Conservation (phyloP, 176 grass and related monocot genomes). For the Bothriochloa decipiens region DNA sequence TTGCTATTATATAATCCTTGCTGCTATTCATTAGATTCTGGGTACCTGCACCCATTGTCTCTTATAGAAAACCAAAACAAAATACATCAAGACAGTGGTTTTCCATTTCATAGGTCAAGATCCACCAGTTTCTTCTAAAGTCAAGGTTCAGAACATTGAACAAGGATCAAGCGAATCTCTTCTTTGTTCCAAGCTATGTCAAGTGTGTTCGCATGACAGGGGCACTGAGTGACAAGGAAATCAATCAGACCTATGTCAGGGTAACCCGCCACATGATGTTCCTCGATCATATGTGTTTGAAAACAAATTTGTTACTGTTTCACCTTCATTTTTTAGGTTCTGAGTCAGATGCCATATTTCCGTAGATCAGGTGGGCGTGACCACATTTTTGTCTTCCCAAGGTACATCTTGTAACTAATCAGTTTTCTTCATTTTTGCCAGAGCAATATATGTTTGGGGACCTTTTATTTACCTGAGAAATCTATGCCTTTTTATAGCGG, state of each 20-base stretch:
- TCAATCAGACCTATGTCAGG: conserved; percentile 92
- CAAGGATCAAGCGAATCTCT: conserved; percentile 87
- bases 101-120: conserved; percentile 67
- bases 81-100: neutral
- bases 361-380: conserved; percentile 83
- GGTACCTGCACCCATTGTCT: neutral
- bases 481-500: conserved; percentile 54
- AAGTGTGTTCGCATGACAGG: conserved; percentile 92
- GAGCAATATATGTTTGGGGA: neutral
- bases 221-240: conserved; percentile 83
- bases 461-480: conserved; percentile 16
- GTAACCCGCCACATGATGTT: conserved; percentile 33
- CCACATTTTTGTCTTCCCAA: conserved; percentile 98
- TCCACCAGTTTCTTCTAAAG: conserved; percentile 84
- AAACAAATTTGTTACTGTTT: neutral
- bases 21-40: neutral
- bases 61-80: neutral
- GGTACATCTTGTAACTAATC: conserved; percentile 43
- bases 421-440: neutral
- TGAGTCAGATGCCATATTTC: conserved; percentile 96
- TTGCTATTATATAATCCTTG: neutral
- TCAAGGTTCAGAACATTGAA: conserved; percentile 73
- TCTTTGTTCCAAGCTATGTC: conserved; percentile 92
- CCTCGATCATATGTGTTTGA: neutral
- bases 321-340: conserved; percentile 53